Evolutionary conservation across 768 basidiomycete genomes (phyloP).

Genomic region (Hirschioporus abietinus): DNA sequence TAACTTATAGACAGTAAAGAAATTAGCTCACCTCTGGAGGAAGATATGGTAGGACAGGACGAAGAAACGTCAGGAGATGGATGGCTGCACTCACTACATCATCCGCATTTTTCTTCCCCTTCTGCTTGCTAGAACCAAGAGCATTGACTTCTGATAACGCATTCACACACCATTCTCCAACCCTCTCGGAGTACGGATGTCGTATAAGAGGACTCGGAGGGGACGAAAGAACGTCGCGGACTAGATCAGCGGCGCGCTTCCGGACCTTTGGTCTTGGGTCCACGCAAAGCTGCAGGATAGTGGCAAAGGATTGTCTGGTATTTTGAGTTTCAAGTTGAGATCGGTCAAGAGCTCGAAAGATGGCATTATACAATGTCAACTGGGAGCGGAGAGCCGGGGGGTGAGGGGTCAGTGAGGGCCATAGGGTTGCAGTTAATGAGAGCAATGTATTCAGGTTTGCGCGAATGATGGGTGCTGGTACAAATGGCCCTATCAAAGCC

Average conservation of each 20-base stretch:
- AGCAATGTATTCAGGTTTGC: constrained; percentile 68
- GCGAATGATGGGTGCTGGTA: constrained; percentile 75
- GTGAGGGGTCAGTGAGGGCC: constrained; percentile 55
- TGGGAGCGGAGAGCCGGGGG: constrained; percentile 86
- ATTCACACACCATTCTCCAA: constrained; percentile 72
- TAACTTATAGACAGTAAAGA: not conserved
- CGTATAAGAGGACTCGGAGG: constrained; percentile 71
- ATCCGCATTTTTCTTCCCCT: constrained; percentile 44
- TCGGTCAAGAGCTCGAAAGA: constrained; percentile 68
- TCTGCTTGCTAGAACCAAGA: constrained; percentile 51
- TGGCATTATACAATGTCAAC: constrained; percentile 63
- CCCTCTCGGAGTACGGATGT: constrained; percentile 84
- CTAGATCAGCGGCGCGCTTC: constrained; percentile 80
- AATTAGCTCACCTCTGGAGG: constrained; percentile 58
- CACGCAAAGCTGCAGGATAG: constrained; percentile 74
- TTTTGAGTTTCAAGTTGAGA: constrained; percentile 61
- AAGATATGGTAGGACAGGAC: constrained; percentile 55
- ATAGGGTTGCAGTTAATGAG: constrained; percentile 72
- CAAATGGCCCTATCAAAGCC: constrained; percentile 70
- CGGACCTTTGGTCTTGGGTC: constrained; percentile 94
- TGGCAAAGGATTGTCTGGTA: constrained; percentile 79
- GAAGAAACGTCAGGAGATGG: constrained; percentile 70
- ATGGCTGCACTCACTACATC: constrained; percentile 69
- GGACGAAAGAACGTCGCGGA: constrained; percentile 67
- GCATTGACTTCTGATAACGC: constrained; percentile 64